Evolutionary conservation across 129 eudicot genomes (phyloP).

Genomic region (sunflower (Helianthus annuus)): HanXRQr2.0-SUNRISE NC_035447.2:154284481-154284980

Average conservation of each 20-base stretch:
- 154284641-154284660: too few relatives aligned
- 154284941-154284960: too few relatives aligned
- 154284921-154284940: too few relatives aligned
- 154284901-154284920: too few relatives aligned
- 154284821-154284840: conserved; percentile 72
- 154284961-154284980: too few relatives aligned
- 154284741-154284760: too few relatives aligned
- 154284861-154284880: conserved; percentile 41
- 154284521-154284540: conserved; percentile 34
- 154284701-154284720: too few relatives aligned
- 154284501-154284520: conserved; percentile 39
- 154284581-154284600: conserved; percentile 38
- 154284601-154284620: conserved; percentile 33
- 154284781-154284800: conserved; percentile 51
- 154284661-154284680: too few relatives aligned
- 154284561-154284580: conserved; percentile 41
- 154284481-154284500: conserved; percentile 79
- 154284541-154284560: conserved; percentile 28
- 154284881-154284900: too few relatives aligned
- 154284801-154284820: conserved; percentile 94
- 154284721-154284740: too few relatives aligned
- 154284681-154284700: too few relatives aligned
- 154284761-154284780: conserved; percentile 3
- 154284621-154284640: conserved; percentile 36
- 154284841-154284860: conserved; percentile 76